Evolutionary conservation across 371 early-diverging fungal species (phyloP).

Genomic region (Rhizomucor pusillus): DNA sequence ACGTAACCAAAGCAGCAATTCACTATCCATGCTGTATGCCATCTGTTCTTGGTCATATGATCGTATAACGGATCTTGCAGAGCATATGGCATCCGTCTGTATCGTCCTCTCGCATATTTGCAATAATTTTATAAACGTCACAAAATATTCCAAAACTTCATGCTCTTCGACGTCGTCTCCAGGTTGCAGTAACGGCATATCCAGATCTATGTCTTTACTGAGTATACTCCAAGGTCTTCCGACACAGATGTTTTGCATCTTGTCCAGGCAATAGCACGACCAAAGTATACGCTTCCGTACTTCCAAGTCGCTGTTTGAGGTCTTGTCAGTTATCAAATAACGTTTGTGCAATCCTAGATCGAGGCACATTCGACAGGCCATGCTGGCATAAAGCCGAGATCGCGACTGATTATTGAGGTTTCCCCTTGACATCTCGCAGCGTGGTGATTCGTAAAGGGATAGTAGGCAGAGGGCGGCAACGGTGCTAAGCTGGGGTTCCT

Average conservation of each 20-base stretch:
- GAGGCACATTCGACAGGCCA: conserved; percentile 47
- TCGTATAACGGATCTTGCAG: conserved; percentile 9
- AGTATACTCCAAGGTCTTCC: conserved; percentile 33
- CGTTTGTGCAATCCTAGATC: conserved; percentile 41
- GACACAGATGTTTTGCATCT: conserved; percentile 26
- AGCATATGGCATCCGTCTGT: conserved; percentile 11
- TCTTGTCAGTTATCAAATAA: conserved; percentile 9
- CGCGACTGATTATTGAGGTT: conserved; percentile 15
- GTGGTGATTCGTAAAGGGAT: conserved; percentile 30
- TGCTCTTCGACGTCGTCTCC: conserved; percentile 29
- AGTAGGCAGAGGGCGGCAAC: conserved; percentile 32
- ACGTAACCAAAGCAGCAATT: conserved; percentile 27
- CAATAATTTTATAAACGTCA: conserved; percentile 26
- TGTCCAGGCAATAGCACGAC: conserved; percentile 35
- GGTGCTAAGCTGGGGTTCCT: conserved; percentile 42
- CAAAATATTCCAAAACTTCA: conserved; percentile 23
- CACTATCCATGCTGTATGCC: conserved; percentile 19
- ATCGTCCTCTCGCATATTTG: conserved; percentile 24
- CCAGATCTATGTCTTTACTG: conserved; percentile 21
- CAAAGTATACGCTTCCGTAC: conserved; percentile 27
- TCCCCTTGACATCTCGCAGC: conserved; percentile 1
- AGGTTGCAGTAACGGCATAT: conserved; percentile 24
- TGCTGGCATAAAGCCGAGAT: conserved; percentile 41
- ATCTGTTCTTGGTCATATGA: conserved; percentile 24
- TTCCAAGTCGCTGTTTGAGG: conserved; percentile 15